Conservation (phyloP, 2,329 filamentous ascomycete species). For the Colletotrichum limetticola region DNA sequence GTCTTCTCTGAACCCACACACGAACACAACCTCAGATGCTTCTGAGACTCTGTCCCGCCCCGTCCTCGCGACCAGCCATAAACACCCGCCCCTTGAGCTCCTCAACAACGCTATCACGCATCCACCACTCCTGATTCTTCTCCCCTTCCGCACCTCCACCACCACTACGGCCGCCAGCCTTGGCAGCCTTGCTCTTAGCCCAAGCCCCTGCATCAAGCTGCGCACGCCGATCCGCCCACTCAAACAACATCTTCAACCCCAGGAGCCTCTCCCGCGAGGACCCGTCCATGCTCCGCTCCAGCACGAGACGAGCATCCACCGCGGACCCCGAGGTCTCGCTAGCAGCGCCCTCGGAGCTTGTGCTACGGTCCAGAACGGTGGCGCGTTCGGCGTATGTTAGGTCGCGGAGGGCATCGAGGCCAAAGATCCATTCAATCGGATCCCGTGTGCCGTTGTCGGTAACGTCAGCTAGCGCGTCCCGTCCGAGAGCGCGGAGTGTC, state of each 20-base stretch:
- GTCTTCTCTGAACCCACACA: not conserved
- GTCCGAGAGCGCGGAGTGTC: constrained; percentile 78
- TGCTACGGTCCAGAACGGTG: constrained; percentile 65
- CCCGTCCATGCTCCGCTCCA: constrained; percentile 62
- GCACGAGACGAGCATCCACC: constrained; percentile 78
- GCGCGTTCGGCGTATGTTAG: constrained; percentile 75
- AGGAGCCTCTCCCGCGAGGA: constrained; percentile 55
- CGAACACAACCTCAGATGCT: not conserved
- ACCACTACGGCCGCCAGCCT: not conserved
- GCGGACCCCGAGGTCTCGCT: constrained; percentile 51
- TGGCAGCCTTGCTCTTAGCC: constrained; percentile 28
- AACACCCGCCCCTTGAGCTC: constrained; percentile 65
- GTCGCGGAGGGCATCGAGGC: constrained; percentile 63
- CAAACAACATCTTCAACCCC: constrained; percentile 63
- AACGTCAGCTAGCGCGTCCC: constrained; percentile 38
- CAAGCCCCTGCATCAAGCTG: constrained; percentile 43
- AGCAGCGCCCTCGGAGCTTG: constrained; percentile 59
- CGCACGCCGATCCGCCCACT: constrained; percentile 62
- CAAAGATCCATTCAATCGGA: constrained; percentile 81
- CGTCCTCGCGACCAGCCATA: constrained; percentile 53
- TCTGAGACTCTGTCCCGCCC: constrained; percentile 41
- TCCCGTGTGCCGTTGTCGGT: constrained; percentile 46
- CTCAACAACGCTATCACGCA: constrained; percentile 66
- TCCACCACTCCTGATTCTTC: constrained; percentile 60
- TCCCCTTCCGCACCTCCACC: constrained; percentile 34